Percentiles rank a stretch among this genome's conserved stretches.
These are phyloP conservation scores for Phytophthora agathidicida DNA, from an alignment of 352 stramenopile genomes.

Conservation along the genomic window DNA sequence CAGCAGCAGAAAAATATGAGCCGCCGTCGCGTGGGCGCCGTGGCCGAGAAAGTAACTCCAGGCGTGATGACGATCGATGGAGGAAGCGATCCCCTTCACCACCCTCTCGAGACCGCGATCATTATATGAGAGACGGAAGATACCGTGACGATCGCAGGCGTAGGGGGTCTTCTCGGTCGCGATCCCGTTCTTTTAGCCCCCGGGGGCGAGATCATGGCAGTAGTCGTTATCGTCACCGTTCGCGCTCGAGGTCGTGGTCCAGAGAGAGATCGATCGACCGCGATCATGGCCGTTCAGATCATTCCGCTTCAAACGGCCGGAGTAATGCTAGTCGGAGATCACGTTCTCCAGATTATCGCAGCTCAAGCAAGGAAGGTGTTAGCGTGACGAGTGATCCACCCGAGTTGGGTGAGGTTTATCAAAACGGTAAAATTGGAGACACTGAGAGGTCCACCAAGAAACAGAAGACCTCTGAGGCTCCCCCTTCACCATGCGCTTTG, in stretches of 20 bases:
- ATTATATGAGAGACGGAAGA: constrained; percentile 12
- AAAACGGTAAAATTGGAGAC: constrained; percentile 18
- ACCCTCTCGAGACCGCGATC: constrained; percentile 18
- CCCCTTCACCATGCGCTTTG: constrained; percentile 18
- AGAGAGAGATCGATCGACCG: constrained; percentile 30
- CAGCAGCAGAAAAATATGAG: constrained; percentile 24
- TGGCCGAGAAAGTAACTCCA: constrained; percentile 18
- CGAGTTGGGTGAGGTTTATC: constrained; percentile 19
- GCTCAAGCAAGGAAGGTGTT: constrained; percentile 11
- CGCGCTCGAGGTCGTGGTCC: constrained; percentile 30
- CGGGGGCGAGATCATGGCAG: constrained; percentile 26
- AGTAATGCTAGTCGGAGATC: constrained; percentile 9
- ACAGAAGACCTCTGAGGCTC: constrained; percentile 21
- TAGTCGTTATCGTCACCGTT: constrained; percentile 19
- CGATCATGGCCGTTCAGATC: constrained; percentile 20
- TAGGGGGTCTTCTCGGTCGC: constrained; percentile 37
- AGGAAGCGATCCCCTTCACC: constrained; percentile 30
- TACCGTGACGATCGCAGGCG: constrained; percentile 27
- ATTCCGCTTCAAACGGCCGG: not conserved
- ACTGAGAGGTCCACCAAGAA: constrained; percentile 29
- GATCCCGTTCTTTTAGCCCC: constrained; percentile 36
- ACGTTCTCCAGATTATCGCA: constrained; percentile 7
- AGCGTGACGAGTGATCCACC: not conserved
- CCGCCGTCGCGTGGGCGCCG: constrained; percentile 12
- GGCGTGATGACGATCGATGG: constrained; percentile 24